Conservation (phyloP, 352 stramenopile genomes). For the Globisporangium yorkense region DNA sequence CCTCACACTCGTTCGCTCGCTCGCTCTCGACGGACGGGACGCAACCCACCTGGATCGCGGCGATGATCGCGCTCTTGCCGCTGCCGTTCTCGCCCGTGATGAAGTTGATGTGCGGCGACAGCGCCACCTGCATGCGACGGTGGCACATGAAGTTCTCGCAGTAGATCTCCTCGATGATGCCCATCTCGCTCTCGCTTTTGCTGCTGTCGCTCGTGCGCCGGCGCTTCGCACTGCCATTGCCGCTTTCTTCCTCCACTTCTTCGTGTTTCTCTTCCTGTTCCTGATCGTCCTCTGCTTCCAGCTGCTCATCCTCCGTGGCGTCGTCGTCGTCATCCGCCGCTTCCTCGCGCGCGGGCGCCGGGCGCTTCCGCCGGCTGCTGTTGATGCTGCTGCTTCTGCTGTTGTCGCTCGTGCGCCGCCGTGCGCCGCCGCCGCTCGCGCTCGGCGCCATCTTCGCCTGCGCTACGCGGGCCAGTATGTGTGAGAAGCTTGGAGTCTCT, state of each 20-base stretch:
- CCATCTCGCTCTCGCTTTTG: slow-evolving; percentile 67
- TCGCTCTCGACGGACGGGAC: no score
- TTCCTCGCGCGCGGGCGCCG: slow-evolving; percentile 4
- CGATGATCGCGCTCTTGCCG: slow-evolving; percentile 96
- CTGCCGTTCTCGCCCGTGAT: slow-evolving; percentile 92
- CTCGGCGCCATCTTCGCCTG: slow-evolving; percentile 2
- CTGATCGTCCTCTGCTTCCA: slow-evolving; percentile 14
- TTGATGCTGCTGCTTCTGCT: not conserved
- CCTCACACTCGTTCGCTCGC: no score
- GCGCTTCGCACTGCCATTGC: slow-evolving; percentile 7
- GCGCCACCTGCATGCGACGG: slow-evolving; percentile 84
- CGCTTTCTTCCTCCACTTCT: slow-evolving; percentile 12
- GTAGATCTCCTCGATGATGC: slow-evolving; percentile 94
- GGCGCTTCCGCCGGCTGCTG: slow-evolving; percentile 5
- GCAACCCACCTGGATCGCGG: slow-evolving; percentile 90
- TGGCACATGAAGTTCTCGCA: slow-evolving; percentile 99
- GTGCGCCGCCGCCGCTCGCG: not conserved
- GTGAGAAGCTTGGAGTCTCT: no score
- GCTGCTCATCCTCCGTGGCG: slow-evolving; percentile 6
- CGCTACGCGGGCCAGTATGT: no score
- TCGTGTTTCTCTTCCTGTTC: slow-evolving; percentile 14
- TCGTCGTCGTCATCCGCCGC: slow-evolving; percentile 32
- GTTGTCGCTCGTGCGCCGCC: not conserved
- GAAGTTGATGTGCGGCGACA: slow-evolving; percentile 83
- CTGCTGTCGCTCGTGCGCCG: slow-evolving; percentile 4